Evolutionary conservation across 2,329 filamentous ascomycete species (phyloP).

Genomic region (Colletotrichum cereale): DNA sequence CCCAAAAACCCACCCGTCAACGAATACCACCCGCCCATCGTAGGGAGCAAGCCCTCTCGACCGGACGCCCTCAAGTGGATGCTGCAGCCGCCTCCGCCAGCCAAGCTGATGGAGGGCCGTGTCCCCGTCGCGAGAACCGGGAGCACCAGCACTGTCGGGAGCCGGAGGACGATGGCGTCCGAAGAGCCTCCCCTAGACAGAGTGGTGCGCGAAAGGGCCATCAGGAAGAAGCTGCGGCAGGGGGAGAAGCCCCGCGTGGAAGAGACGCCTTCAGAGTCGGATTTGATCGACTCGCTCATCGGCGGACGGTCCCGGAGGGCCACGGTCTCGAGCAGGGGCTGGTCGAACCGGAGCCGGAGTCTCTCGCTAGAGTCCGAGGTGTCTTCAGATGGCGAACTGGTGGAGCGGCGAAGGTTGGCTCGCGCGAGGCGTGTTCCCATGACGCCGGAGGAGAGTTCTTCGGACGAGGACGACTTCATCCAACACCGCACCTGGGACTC

Average conservation of each 20-base stretch:
- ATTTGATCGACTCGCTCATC: constrained; percentile 59
- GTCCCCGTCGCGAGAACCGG: constrained; percentile 74
- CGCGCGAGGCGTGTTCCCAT: constrained; percentile 20
- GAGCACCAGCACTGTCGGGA: constrained; percentile 67
- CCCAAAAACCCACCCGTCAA: constrained; percentile 81
- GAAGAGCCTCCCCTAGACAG: constrained; percentile 59
- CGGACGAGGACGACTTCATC: constrained; percentile 46
- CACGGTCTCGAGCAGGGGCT: constrained; percentile 44
- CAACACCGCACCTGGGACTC: constrained; percentile 42
- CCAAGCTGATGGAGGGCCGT: constrained; percentile 92
- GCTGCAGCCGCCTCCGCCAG: constrained; percentile 90
- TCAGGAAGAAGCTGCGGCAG: constrained; percentile 60
- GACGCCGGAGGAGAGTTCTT: constrained; percentile 48
- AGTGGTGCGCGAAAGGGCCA: constrained; percentile 58
- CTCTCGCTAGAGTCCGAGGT: constrained; percentile 54
- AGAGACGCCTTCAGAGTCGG: constrained; percentile 56
- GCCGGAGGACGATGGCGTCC: constrained; percentile 56
- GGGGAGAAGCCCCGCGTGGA: constrained; percentile 45
- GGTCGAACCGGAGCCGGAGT: constrained; percentile 50
- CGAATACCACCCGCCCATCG: constrained; percentile 86
- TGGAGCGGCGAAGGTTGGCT: constrained; percentile 34
- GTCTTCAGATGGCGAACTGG: constrained; percentile 40
- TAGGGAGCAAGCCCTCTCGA: constrained; percentile 78
- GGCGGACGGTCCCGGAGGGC: constrained; percentile 36
- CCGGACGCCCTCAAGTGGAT: constrained; percentile 87